A percentile compares a stretch with the other conserved stretches of the same genome.
These are phyloP conservation scores for Bimuria novae-zelandiae DNA, from an alignment of 2,329 filamentous ascomycete species.

Conservation along the genomic window DNA sequence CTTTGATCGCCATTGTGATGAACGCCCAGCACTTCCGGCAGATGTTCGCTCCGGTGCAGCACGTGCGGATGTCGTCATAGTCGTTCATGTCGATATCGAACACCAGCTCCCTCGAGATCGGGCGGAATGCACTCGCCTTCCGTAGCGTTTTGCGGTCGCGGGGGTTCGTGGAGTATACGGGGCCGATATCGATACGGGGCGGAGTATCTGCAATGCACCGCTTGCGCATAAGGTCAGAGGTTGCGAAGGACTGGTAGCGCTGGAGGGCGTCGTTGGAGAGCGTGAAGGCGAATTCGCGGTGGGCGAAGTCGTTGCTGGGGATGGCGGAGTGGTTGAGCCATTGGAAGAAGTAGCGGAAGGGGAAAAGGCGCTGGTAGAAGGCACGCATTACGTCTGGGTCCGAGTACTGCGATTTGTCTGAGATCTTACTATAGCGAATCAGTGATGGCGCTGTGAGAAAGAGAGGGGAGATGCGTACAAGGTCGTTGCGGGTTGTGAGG, in stretches of 20 bases:
- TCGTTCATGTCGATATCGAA: slow-evolving; percentile 99
- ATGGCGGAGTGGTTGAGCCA: slow-evolving; percentile 95
- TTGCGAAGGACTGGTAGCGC: slow-evolving; percentile 82
- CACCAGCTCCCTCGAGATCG: slow-evolving; percentile 89
- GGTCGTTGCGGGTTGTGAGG: slow-evolving; percentile 45
- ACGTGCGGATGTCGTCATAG: slow-evolving; percentile 95
- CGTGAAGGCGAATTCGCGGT: slow-evolving; percentile 95
- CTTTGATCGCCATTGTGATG: slow-evolving; percentile 96
- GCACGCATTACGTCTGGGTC: slow-evolving; percentile 87
- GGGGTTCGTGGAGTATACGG: slow-evolving; percentile 93
- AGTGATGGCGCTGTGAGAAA: slow-evolving; percentile 17
- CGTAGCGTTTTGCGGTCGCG: slow-evolving; percentile 87
- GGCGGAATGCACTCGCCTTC: slow-evolving; percentile 80
- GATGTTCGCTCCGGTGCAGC: slow-evolving; percentile 91
- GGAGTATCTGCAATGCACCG: slow-evolving; percentile 88
- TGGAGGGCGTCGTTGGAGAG: slow-evolving; percentile 91
- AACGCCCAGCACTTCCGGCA: slow-evolving; percentile 96
- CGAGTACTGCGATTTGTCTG: slow-evolving; percentile 55
- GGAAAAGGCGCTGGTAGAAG: slow-evolving; percentile 95
- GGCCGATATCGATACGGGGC: slow-evolving; percentile 95
- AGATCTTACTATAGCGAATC: slow-evolving; percentile 31
- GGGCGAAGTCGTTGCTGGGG: slow-evolving; percentile 83
- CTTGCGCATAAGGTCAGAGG: slow-evolving; percentile 78
- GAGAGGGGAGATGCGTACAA: slow-evolving; percentile 30
- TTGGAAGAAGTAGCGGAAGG: slow-evolving; percentile 92